A percentile compares a stretch with the other conserved stretches of the same genome.
Evolutionary conservation across 2,329 filamentous ascomycete genomes (phyloP).

Genomic region (Aspergillus sp.): DNA sequence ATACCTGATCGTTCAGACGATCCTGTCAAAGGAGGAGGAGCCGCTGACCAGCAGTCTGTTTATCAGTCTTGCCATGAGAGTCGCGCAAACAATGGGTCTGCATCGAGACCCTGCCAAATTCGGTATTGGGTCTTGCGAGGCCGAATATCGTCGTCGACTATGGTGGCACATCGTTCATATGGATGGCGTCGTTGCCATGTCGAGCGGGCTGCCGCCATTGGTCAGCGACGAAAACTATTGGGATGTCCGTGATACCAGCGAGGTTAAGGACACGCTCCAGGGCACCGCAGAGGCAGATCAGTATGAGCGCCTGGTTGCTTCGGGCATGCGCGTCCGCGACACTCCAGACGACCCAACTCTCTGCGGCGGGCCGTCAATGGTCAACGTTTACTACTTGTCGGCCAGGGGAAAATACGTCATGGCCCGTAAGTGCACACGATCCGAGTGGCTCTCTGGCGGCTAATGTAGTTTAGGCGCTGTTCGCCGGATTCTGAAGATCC

Average conservation of each 20-base stretch:
- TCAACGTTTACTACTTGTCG: conserved; percentile 36
- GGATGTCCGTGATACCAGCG: conserved; percentile 39
- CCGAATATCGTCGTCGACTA: conserved; percentile 36
- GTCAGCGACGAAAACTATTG: conserved; percentile 40
- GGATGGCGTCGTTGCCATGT: conserved; percentile 42
- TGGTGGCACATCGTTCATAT: conserved; percentile 44
- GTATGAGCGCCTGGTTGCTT: conserved; percentile 27
- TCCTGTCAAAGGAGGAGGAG: conserved; percentile 40
- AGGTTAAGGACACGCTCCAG: conserved; percentile 38
- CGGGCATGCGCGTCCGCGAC: conserved; percentile 26
- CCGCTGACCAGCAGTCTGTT: conserved; percentile 41
- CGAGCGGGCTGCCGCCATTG: conserved; percentile 39
- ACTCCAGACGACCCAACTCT: conserved; percentile 33
- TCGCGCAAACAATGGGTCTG: conserved; percentile 41
- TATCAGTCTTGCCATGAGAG: conserved; percentile 38
- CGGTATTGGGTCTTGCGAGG: conserved; percentile 35
- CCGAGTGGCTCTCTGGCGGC: not conserved
- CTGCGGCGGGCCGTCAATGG: conserved; percentile 33
- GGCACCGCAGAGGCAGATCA: conserved; percentile 29
- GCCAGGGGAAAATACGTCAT: conserved; percentile 38
- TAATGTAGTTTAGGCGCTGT: conserved; percentile 26
- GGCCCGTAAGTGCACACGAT: conserved; percentile 32
- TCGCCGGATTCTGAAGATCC: conserved; percentile 35
- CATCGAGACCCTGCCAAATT: conserved; percentile 42
- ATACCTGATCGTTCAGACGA: conserved; percentile 39